Evolutionary conservation across 192 early-diverging fungal species (phyloP).

Genomic region (Coemansia sp.): DNA sequence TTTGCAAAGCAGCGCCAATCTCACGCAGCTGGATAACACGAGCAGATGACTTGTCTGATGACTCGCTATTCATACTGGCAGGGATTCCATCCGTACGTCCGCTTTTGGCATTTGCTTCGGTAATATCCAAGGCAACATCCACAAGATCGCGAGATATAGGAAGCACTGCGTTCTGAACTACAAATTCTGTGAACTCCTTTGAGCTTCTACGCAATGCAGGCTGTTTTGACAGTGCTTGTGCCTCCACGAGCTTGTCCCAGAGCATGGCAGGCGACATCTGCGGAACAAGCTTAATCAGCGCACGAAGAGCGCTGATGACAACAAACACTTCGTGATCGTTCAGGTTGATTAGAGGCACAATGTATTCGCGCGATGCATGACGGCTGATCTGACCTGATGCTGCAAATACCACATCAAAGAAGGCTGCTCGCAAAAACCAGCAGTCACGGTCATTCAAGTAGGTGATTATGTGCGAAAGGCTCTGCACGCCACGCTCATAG

Average conservation of each 20-base stretch:
- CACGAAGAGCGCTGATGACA: constrained; percentile 83
- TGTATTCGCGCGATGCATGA: constrained; percentile 86
- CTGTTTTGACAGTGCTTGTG: constrained; percentile 11
- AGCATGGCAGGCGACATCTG: constrained; percentile 54
- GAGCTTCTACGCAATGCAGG: constrained; percentile 28
- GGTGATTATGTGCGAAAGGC: constrained; percentile 90
- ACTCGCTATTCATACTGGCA: not conserved
- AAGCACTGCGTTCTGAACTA: constrained; percentile 21
- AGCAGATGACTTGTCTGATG: not conserved
- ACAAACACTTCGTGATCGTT: constrained; percentile 91
- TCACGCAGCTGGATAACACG: constrained; percentile 32
- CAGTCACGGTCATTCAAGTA: constrained; percentile 92
- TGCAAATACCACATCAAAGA: constrained; percentile 91
- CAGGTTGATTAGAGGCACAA: constrained; percentile 90
- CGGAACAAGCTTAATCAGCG: constrained; percentile 69
- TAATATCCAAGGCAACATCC: constrained; percentile 32
- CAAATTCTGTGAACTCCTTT: constrained; percentile 34
- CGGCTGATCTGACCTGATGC: constrained; percentile 86
- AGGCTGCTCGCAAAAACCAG: constrained; percentile 92
- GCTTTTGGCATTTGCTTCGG: not conserved
- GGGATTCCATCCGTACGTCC: not conserved
- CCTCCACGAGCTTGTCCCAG: constrained; percentile 51
- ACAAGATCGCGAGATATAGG: constrained; percentile 31
- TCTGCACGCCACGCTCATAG: constrained; percentile 45
- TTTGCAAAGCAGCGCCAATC: constrained; percentile 42